phyloP scores from a whole-genome alignment of 768 basidiomycete genomes.

The Macrolepiota albuminosa region DNA sequence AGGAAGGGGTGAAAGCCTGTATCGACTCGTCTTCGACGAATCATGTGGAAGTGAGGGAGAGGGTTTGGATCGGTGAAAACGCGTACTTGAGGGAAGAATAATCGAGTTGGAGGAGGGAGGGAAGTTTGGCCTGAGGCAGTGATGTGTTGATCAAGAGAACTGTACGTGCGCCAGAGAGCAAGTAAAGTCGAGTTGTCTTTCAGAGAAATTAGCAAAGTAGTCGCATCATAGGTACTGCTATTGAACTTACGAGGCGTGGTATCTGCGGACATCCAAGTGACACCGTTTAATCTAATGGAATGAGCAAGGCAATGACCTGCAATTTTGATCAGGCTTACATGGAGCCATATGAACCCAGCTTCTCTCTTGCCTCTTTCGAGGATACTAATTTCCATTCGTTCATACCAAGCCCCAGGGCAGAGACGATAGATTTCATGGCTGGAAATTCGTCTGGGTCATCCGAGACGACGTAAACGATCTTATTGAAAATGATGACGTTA shows the following conservation, averaged over 20 bases:
- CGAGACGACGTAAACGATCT: constrained; percentile 70
- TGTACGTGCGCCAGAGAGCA: constrained; percentile 74
- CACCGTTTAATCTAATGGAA: constrained; percentile 52
- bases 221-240: background rate
- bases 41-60: constrained; percentile 28
- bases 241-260: constrained; percentile 37
- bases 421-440: constrained; percentile 42
- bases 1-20: constrained; percentile 70
- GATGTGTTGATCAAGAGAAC: constrained; percentile 49
- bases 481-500: constrained; percentile 71
- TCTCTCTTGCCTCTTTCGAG: constrained; percentile 38
- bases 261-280: constrained; percentile 64
- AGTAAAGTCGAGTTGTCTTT: constrained; percentile 68
- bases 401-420: constrained; percentile 31
- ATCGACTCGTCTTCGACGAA: constrained; percentile 42
- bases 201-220: background rate
- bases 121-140: constrained; percentile 39
- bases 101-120: constrained; percentile 63
- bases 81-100: constrained; percentile 68
- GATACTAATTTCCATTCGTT: constrained; percentile 61
- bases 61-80: constrained; percentile 49
- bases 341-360: constrained; percentile 50
- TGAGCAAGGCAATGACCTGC: background rate
- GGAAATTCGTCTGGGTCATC: constrained; percentile 65
- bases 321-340: constrained; percentile 30